Evolutionary conservation across 768 basidiomycete genomes (phyloP).

Genomic region (Hydnum rufescens): DNA sequence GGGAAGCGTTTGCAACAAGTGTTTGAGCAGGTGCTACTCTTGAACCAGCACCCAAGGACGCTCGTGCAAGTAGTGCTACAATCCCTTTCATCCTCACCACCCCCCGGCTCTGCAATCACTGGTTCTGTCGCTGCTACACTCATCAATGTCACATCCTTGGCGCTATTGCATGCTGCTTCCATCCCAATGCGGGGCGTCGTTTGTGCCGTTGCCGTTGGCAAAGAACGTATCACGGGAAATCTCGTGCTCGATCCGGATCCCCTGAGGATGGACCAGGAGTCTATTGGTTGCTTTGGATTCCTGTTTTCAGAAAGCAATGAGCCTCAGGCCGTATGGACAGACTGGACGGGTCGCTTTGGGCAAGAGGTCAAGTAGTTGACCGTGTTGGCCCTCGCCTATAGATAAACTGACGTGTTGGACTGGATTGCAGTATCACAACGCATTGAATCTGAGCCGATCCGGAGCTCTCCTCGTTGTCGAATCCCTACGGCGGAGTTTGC

Average conservation of each 20-base stretch:
- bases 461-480: no score
- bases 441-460: no score
- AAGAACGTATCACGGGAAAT: neutral
- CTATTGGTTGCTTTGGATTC: conserved; percentile 44
- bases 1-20: conserved; percentile 34
- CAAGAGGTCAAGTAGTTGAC: conserved; percentile 4
- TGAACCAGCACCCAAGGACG: conserved; percentile 48
- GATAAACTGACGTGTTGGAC: no score
- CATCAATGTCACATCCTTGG: conserved; percentile 51
- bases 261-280: conserved; percentile 27
- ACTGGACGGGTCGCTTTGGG: conserved; percentile 3
- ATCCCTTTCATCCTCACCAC: conserved; percentile 22
- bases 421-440: no score
- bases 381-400: no score
- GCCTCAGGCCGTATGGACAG: conserved; percentile 7
- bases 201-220: conserved; percentile 41
- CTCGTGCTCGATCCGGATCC: conserved; percentile 32
- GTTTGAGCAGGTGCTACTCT: conserved; percentile 41
- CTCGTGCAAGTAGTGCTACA: conserved; percentile 66
- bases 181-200: conserved; percentile 59
- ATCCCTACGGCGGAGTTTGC: no score
- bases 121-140: conserved; percentile 37
- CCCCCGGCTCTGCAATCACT: neutral
- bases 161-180: conserved; percentile 48
- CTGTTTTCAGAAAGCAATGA: conserved; percentile 18